Evolutionary conservation across 129 eudicot genomes (phyloP), one percentile per base, ranked within the genome.

Genomic region (Dittrichia graveolens): DNA sequence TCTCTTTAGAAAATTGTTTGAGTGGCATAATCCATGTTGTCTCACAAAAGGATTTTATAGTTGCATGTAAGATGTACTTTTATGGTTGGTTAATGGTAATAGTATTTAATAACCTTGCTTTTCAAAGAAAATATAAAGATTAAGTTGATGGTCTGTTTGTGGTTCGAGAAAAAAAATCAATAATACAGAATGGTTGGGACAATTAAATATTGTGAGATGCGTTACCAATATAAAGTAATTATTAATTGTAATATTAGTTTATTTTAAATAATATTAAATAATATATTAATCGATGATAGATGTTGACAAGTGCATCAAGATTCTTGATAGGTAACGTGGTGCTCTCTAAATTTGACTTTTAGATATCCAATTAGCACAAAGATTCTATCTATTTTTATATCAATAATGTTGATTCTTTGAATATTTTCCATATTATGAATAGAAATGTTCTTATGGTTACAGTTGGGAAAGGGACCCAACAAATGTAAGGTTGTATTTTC

Each of bases 321-420:
- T 73, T 73, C 78, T 38, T 54, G 44, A 52, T 19, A 63, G 52
- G 52, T 63, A 74, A 74, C 79, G 71, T 74, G 64, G 40, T 12
- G 63, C 60, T 14, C 70, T 64, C 65, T 40, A 53, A 31, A n/a
- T 60, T 74, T 74, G 72, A 63, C 72, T 63, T 74, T 59, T 63
- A 6, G n/a, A 62, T 39, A 52, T 62, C 78, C 78, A 74, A 74
- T 74, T 74, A 74, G 5, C 63, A 62, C 7, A n/a, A 62, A 74
- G 78, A 74, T 74, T 74, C 71, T 50, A 39, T 63, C 41, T 49
- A 74, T 18, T 62, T 72, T 37, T 48, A 14, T 61, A 37, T 37
- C 10, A 24, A 24, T 4, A 39, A 8, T 61, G 2, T 31, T 46
- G 6, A 14, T 15, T 39, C 12, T 47, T 46, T 34, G 61, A 73